Evolutionary conservation across 306 rosid species (phyloP).

Genomic region (Potentilla sterilis): DNA sequence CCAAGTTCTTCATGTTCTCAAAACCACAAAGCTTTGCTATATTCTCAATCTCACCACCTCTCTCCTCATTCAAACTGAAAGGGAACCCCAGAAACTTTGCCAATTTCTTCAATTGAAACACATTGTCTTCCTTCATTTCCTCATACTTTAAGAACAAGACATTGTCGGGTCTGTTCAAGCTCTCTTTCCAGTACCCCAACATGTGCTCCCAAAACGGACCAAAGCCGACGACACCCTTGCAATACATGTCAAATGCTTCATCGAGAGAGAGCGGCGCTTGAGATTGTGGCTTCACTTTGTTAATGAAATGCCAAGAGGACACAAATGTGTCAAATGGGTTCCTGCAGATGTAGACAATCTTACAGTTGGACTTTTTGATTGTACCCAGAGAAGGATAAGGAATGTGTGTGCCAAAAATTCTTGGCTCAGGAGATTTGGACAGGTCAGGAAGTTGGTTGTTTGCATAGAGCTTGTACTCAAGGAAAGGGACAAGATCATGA

Average conservation of each 20-base stretch:
- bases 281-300: conserved; percentile 19
- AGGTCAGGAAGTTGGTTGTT: conserved; percentile 32
- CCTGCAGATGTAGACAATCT: conserved; percentile 46
- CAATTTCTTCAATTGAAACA: conserved; percentile 30
- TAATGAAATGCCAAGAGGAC: conserved; percentile 38
- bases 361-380: conserved; percentile 26
- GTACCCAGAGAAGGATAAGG: conserved; percentile 45
- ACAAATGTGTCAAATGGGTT: conserved; percentile 59
- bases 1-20: conserved; percentile 44
- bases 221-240: conserved; percentile 38
- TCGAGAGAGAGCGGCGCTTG: conserved; percentile 21
- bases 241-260: conserved; percentile 47
- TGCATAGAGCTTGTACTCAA: conserved; percentile 42
- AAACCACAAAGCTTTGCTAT: conserved; percentile 47
- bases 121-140: conserved; percentile 39
- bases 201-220: conserved; percentile 58
- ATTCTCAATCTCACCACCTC: conserved; percentile 30
- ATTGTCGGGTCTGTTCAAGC: conserved; percentile 40
- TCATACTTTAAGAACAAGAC: conserved; percentile 55
- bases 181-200: conserved; percentile 55
- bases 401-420: conserved; percentile 54
- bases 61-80: conserved; percentile 46
- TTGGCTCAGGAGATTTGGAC: conserved; percentile 34
- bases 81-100: conserved; percentile 43
- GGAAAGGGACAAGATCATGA: conserved; percentile 52